phyloP scores from a whole-genome alignment of 1,284 basidiomycete genomes.

The Trametes versicolor region DNA sequence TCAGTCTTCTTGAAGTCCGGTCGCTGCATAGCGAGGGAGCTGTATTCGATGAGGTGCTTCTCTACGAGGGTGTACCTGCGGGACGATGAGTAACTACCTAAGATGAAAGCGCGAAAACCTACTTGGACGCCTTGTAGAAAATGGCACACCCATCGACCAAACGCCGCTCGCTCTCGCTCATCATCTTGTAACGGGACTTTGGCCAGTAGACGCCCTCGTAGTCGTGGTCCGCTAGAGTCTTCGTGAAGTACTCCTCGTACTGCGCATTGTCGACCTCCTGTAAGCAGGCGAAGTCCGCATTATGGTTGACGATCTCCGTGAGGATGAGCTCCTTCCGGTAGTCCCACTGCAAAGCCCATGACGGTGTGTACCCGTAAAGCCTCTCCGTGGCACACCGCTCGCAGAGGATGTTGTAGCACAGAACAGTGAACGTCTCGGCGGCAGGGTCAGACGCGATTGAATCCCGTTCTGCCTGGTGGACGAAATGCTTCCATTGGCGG shows the following conservation, averaged over 20 bases:
- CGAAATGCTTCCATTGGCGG: slow-evolving; percentile 84
- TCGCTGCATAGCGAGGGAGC: slow-evolving; percentile 91
- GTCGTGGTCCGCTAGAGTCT: slow-evolving; percentile 78
- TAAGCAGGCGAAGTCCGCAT: slow-evolving; percentile 93
- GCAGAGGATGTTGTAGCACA: slow-evolving; percentile 97
- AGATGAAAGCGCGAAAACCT: slow-evolving; percentile 47
- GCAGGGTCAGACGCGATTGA: slow-evolving; percentile 62
- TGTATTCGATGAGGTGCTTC: slow-evolving; percentile 95
- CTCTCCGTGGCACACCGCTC: slow-evolving; percentile 90
- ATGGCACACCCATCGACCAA: slow-evolving; percentile 97
- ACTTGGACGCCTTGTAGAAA: slow-evolving; percentile 94
- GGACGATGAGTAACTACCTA: slow-evolving; percentile 10
- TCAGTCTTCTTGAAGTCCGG: slow-evolving; percentile 98
- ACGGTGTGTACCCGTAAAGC: slow-evolving; percentile 96
- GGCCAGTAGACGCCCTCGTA: slow-evolving; percentile 96
- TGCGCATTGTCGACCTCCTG: slow-evolving; percentile 95
- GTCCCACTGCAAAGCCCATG: slow-evolving; percentile 96
- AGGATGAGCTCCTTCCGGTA: slow-evolving; percentile 94
- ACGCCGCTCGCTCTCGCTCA: slow-evolving; percentile 88
- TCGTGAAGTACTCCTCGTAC: slow-evolving; percentile 94
- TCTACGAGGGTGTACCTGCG: slow-evolving; percentile 93
- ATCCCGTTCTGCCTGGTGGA: slow-evolving; percentile 76
- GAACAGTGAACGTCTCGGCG: slow-evolving; percentile 80
- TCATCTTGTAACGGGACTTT: slow-evolving; percentile 95
- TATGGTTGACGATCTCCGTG: slow-evolving; percentile 85